A percentile compares a stretch with the other conserved stretches of the same genome.
Evolutionary conservation across 768 basidiomycete species (phyloP).

Genomic region (Boletus barrowsii): DNA sequence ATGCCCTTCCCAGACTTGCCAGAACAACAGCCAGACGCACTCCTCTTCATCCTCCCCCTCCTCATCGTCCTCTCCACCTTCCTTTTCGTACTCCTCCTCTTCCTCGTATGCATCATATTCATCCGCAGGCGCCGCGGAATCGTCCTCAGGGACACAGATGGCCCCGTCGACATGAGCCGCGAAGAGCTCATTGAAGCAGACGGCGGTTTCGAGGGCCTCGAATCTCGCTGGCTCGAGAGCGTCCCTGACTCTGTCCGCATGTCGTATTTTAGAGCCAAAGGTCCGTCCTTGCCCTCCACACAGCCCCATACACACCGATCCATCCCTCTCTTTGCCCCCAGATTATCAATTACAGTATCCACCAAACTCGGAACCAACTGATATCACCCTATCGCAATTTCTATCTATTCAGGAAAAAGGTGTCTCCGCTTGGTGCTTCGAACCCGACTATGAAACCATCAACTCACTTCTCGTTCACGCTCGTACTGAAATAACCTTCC

Average conservation of each 20-base stretch:
- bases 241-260: constrained; percentile 63
- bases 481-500: constrained; percentile 96
- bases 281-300: constrained; percentile 41
- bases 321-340: constrained; percentile 28
- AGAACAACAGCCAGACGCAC: constrained; percentile 47
- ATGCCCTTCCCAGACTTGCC: constrained; percentile 4
- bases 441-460: constrained; percentile 96
- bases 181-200: constrained; percentile 90
- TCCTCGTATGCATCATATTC: constrained; percentile 86
- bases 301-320: constrained; percentile 3
- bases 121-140: constrained; percentile 77
- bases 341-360: constrained; percentile 86
- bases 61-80: constrained; percentile 92
- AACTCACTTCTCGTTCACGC: constrained; percentile 91
- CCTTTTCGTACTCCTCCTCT: constrained; percentile 87
- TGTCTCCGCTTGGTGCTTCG: constrained; percentile 98
- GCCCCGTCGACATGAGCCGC: constrained; percentile 89
- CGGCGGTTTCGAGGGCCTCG: constrained; percentile 90
- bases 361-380: constrained; percentile 94
- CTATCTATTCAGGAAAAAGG: constrained; percentile 99
- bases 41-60: constrained; percentile 87
- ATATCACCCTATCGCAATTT: constrained; percentile 98
- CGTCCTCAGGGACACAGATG: constrained; percentile 78
- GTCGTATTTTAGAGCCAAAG: constrained; percentile 83
- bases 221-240: constrained; percentile 89